Evolutionary conservation across 495 filamentous ascomycete species (phyloP).

Genomic region (Podospora fimiseda): DNA sequence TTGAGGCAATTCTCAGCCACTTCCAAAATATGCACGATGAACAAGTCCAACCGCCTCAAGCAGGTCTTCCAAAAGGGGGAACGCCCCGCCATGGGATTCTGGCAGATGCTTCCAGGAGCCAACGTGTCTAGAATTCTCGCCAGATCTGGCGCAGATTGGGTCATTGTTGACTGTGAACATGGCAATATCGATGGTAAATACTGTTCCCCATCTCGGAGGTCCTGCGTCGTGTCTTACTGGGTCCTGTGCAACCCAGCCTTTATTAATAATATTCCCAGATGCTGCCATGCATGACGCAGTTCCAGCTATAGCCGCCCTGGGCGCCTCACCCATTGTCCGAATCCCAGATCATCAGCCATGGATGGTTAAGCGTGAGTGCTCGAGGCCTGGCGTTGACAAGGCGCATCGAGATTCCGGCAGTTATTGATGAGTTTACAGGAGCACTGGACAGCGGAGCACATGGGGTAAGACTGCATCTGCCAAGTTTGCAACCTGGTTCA

Average conservation of each 20-base stretch:
- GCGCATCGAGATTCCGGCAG: background rate
- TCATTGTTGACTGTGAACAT: constrained; percentile 71
- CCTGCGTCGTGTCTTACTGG: background rate
- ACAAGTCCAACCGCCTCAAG: constrained; percentile 57
- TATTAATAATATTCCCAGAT: constrained; percentile 39
- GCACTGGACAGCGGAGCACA: constrained; percentile 65
- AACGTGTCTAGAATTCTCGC: constrained; percentile 65
- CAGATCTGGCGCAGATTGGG: constrained; percentile 64
- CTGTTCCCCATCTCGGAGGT: background rate
- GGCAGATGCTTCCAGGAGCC: constrained; percentile 70
- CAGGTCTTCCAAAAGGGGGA: constrained; percentile 50
- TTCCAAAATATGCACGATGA: constrained; percentile 36
- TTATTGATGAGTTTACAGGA: constrained; percentile 32
- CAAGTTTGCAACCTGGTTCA: background rate
- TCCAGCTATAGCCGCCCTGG: constrained; percentile 59
- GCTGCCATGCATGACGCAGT: constrained; percentile 79
- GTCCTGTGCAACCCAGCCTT: background rate
- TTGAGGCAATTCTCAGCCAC: background rate
- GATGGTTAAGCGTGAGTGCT: constrained; percentile 62
- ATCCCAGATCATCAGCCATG: constrained; percentile 59
- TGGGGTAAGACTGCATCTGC: constrained; percentile 36
- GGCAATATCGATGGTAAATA: constrained; percentile 66
- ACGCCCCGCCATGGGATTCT: constrained; percentile 56
- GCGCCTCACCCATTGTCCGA: constrained; percentile 61
- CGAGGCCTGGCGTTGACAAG: background rate